phyloP scores from a whole-genome alignment of 208 protist genomes.

The Trypanosoma platydactyli region DNA sequence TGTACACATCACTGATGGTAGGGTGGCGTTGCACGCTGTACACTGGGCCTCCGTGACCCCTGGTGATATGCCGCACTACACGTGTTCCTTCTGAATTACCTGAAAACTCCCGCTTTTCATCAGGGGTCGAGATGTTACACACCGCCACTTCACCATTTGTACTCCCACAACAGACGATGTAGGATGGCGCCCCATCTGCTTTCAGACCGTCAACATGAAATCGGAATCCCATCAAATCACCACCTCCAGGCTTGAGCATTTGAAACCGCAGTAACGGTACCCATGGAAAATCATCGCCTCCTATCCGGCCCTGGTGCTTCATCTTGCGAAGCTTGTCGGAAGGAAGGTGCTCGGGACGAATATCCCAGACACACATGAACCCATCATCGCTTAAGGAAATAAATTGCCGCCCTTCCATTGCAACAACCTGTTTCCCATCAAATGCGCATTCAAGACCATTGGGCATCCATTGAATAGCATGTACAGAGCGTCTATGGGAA shows the following conservation, averaged over 20 bases:
- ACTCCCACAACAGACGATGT: conserved; percentile 58
- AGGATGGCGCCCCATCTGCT: conserved; percentile 50
- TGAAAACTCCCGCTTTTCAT: conserved; percentile 50
- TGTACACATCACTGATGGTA: conserved; percentile 80
- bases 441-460: conserved; percentile 76
- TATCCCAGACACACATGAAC: conserved; percentile 88
- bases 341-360: conserved; percentile 78
- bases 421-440: conserved; percentile 79
- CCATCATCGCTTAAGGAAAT: conserved; percentile 87
- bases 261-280: conserved; percentile 81
- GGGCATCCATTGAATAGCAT: conserved; percentile 88
- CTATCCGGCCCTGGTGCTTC: conserved; percentile 73
- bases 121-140: conserved; percentile 60
- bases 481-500: conserved; percentile 82
- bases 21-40: conserved; percentile 85
- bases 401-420: conserved; percentile 75
- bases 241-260: conserved; percentile 66
- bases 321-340: conserved; percentile 90
- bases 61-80: conserved; percentile 45
- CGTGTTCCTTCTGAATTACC: conserved; percentile 61
- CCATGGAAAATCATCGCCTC: conserved; percentile 72
- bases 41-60: conserved; percentile 76
- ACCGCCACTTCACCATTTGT: conserved; percentile 74
- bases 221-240: conserved; percentile 78
- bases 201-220: conserved; percentile 74